Percentiles rank a stretch among this genome's conserved stretches.
These are phyloP conservation scores for Babesia sp. DNA, from an alignment of 169 alveolate species.

Conservation along the genomic window DNA sequence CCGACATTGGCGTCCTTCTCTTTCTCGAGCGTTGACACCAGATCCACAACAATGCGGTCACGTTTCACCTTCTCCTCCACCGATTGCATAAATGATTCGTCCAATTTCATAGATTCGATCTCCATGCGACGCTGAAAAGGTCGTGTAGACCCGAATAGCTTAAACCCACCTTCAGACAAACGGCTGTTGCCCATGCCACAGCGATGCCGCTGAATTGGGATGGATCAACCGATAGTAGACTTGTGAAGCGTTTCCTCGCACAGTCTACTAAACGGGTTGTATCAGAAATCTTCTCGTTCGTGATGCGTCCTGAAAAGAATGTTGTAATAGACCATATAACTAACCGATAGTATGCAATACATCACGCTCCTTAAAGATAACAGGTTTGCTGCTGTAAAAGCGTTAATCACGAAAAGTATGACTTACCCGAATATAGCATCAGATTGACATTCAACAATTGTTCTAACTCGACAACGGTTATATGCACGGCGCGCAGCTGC, in stretches of 20 bases:
- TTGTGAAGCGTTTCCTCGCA: conserved; percentile 20
- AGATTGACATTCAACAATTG: conserved; percentile 65
- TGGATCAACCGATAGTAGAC: conserved; percentile 7
- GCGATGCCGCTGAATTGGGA: conserved; percentile 51
- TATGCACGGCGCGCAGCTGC: conserved; percentile 24
- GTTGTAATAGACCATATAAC: neutral
- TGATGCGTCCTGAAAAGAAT: conserved; percentile 25
- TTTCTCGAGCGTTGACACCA: conserved; percentile 18
- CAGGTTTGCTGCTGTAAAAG: conserved; percentile 23
- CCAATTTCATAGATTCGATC: conserved; percentile 46
- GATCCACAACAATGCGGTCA: conserved; percentile 44
- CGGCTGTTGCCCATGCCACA: conserved; percentile 65
- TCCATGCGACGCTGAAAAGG: conserved; percentile 34
- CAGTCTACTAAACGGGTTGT: conserved; percentile 23
- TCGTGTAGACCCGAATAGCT: neutral
- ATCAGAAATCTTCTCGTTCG: conserved; percentile 30
- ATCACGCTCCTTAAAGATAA: conserved; percentile 42
- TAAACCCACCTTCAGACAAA: conserved; percentile 51
- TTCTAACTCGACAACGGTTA: conserved; percentile 45
- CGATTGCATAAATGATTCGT: conserved; percentile 22
- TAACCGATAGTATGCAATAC: conserved; percentile 48
- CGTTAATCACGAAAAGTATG: neutral
- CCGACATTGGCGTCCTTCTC: conserved; percentile 14
- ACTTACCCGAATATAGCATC: conserved; percentile 39
- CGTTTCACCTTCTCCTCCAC: conserved; percentile 32